Evolutionary conservation across 1,139 yeast species (phyloP), one percentile per base, ranked within the genome.

Genomic region (Saccharomyces hybrid): DNA sequence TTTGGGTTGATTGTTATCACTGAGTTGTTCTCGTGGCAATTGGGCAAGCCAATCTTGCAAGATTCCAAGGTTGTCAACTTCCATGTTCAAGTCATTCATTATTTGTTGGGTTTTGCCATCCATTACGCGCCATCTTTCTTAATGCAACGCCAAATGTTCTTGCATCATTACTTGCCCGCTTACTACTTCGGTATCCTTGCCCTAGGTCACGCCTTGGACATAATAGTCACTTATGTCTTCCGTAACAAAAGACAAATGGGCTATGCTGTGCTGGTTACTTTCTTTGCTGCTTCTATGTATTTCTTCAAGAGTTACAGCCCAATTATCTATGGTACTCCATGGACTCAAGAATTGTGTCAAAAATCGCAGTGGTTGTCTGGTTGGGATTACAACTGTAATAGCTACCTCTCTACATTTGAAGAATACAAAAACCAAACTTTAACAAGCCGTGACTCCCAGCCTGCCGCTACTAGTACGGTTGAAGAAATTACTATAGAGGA

Each of bases 141-240:
- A 58, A 89, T 93, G 97, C 95, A 86, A 32, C 84, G 97, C 72
- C 97, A 91, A 73, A 75, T 91, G 71, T 91, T 91, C 76, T 76
- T 93, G 65, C 97, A 91, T 70, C 97, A 91, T 72, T 91, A 91
- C 71, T 75, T 93, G 61, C 97, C 96, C 55, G 86, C 97, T 3
- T 82, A 88, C 53, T 93, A 90, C 74, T 91, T 93, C 72, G 95
- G 93, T 48, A 78, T 91, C 54, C 78, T 93, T 62, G 90, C 91
- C 0, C 73, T 93, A 56, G 93, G 95, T 27, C 97, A 89, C 68
- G 76, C 81, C 57, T 78, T 90, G 62, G 97, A 93, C 67, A 75
- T 88, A 54, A 58, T 87, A 50, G 78, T 82, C 49, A 75, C 79
- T 27, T 77, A 77, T 68, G 57, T 71, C 60, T 67, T 78, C 72